Evolutionary conservation across 768 basidiomycete genomes (phyloP).

Genomic region (Dioszegia crocea): DNA sequence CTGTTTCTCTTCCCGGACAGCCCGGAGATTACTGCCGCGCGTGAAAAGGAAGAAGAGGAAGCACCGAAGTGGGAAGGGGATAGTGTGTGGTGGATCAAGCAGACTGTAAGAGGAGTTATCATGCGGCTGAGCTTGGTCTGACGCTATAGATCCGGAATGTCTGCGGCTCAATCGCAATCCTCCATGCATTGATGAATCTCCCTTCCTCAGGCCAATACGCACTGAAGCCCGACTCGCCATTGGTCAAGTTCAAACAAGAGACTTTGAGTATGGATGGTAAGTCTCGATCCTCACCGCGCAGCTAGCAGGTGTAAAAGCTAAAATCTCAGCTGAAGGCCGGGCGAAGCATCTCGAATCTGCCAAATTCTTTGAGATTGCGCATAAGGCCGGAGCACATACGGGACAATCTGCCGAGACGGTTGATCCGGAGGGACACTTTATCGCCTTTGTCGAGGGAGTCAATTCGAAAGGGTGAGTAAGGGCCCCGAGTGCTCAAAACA

Average conservation of each 20-base stretch:
- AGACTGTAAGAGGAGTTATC: conserved; percentile 60
- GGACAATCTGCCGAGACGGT: conserved; percentile 65
- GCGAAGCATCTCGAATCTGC: conserved; percentile 72
- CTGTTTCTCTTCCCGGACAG: conserved; percentile 77
- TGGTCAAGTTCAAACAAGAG: conserved; percentile 41
- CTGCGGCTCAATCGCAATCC: conserved; percentile 80
- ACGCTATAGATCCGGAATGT: conserved; percentile 66
- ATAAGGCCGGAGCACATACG: conserved; percentile 62
- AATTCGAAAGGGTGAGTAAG: conserved; percentile 43
- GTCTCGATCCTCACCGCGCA: neutral
- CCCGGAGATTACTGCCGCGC: conserved; percentile 55
- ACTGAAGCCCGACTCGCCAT: conserved; percentile 28
- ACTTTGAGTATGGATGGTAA: conserved; percentile 29
- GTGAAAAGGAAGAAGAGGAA: conserved; percentile 61
- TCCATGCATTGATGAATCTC: conserved; percentile 80
- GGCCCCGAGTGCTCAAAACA: too few relatives aligned
- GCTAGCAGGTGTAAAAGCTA: conserved; percentile 49
- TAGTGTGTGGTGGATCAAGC: conserved; percentile 76
- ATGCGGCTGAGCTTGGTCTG: neutral
- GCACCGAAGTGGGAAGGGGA: conserved; percentile 56
- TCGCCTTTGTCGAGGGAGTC: conserved; percentile 73
- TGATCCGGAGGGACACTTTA: conserved; percentile 77
- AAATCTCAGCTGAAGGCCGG: conserved; percentile 56
- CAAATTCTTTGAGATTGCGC: conserved; percentile 58
- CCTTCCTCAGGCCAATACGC: conserved; percentile 20